Evolutionary conservation across 352 stramenopile genomes (phyloP).

Genomic region (Globisporangium paddicum): DNA sequence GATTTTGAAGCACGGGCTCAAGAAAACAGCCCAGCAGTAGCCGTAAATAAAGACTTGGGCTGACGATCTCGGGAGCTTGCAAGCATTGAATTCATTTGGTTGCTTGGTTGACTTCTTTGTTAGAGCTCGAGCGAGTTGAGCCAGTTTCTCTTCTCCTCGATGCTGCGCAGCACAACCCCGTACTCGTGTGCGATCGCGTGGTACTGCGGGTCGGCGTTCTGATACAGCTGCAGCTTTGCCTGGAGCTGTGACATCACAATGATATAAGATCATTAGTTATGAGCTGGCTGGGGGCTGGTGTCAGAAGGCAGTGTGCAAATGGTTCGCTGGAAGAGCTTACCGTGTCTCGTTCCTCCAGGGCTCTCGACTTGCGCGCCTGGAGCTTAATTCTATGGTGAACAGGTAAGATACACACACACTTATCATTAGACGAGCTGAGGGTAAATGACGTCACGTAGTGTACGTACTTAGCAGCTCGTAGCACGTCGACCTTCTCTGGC

Average conservation of each 20-base stretch:
- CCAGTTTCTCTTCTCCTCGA: constrained; percentile 39
- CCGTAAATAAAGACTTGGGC: constrained; percentile 2
- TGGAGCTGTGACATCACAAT: constrained; percentile 16
- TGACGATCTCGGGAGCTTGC: not conserved
- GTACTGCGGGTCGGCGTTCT: constrained; percentile 25
- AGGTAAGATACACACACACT: not conserved
- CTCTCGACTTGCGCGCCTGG: constrained; percentile 17
- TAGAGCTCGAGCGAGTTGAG: constrained; percentile 38
- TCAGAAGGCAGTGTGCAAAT: not conserved
- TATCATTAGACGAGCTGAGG: no score
- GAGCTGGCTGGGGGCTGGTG: no score
- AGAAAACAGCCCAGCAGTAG: constrained; percentile 26
- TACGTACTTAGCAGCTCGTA: constrained; percentile 22
- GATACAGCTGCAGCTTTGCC: constrained; percentile 32
- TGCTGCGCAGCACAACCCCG: constrained; percentile 20
- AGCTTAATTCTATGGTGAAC: constrained; percentile 17
- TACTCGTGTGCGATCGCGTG: constrained; percentile 35
- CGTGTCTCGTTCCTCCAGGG: constrained; percentile 18
- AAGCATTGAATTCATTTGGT: no score
- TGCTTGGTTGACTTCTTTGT: constrained; percentile 11
- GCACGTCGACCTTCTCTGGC: constrained; percentile 12
- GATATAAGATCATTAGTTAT: not conserved
- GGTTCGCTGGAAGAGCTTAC: not conserved
- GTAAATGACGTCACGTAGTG: not conserved
- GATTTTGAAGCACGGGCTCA: constrained; percentile 70